Evolutionary conservation across 495 filamentous ascomycete genomes (phyloP).

Genomic region (Penicillium salamii): DNA sequence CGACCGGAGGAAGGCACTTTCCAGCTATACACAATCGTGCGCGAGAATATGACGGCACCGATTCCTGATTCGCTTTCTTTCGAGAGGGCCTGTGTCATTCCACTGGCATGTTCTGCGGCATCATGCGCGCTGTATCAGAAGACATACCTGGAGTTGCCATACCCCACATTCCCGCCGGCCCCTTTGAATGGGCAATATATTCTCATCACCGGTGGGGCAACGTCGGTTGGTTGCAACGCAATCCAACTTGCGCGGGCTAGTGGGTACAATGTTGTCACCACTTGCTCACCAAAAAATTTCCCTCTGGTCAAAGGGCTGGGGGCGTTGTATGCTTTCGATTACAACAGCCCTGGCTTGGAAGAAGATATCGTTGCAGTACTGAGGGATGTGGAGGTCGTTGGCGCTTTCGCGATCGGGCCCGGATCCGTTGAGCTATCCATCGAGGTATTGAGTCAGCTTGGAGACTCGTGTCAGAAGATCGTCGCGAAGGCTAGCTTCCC

Average conservation of each 20-base stretch:
- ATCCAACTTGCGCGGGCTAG: conserved; percentile 25
- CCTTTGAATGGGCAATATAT: neutral
- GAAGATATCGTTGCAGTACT: neutral
- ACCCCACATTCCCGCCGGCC: neutral
- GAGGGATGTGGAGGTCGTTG: neutral
- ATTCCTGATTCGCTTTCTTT: conserved; percentile 27
- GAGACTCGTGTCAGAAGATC: neutral
- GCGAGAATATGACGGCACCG: conserved; percentile 16
- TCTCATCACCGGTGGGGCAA: conserved; percentile 56
- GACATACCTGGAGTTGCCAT: neutral
- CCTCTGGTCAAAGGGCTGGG: conserved; percentile 25
- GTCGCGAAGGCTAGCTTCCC: conserved; percentile 6
- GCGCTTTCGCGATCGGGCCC: conserved; percentile 4
- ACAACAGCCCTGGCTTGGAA: conserved; percentile 11
- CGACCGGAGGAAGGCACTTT: conserved; percentile 15
- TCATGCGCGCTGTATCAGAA: conserved; percentile 20
- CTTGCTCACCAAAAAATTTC: conserved; percentile 25
- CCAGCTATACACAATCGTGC: conserved; percentile 37
- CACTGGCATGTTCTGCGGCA: conserved; percentile 7
- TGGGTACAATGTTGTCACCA: conserved; percentile 25
- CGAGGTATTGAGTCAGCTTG: neutral
- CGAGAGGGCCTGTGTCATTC: conserved; percentile 22
- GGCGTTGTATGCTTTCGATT: conserved; percentile 29
- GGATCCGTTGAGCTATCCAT: conserved; percentile 1
- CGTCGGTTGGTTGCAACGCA: conserved; percentile 59